Base-by-base conservation (phyloP, 805 yeast species). In the Saccharomycopsis capsularis region DNA sequence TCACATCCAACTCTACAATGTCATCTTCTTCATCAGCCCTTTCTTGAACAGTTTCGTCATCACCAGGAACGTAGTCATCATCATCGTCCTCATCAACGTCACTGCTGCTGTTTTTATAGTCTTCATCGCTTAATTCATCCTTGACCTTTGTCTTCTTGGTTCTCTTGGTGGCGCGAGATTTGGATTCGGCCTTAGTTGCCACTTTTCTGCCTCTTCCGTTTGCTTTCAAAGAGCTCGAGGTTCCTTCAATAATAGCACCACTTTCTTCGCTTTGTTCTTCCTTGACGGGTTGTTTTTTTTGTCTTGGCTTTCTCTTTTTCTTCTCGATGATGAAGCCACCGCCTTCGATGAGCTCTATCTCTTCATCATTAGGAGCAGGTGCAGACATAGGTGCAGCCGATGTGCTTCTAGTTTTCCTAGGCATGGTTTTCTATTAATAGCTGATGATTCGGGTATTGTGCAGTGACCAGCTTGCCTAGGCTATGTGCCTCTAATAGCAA, bases 21-120 rank as follows among this genome's bases (percentile, higher is more conserved):
- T 40, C 68, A 42, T 66, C 70, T 7, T 67, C 72, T 44, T 71
- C 76, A 30, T 69, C 73, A 47, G 71, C 71, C n/a, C n/a, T n/a
- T 7, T 67, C 72, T 44, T 71, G 76, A 30, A 69, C 73, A 47
- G 71, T 71, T 6, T 66, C 71, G 11, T 68, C 67, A 21, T 69
- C 64, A 27, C 68, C 55, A 3, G 52, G 51, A 13, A 54, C 42
- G 11, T 52, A 55, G 16, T 51, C 56, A 13, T 41, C 45, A 13
- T 40, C 45, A 6, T 40, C 38, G 15, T 44, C 61, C 9, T 51
- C 61, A 11, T 52, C 56, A 9, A 56, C 64, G 11, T 58, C 46
- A 27, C 51, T 44, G 21, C 21, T 23, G 15, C 13, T 23, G 7
- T 51, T 48, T 4, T 40, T 30, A 22, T 29, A 50, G 38, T 61